These are phyloP conservation scores for Rhizoctonia solani DNA, from an alignment of 1,284 basidiomycete genomes.

Conservation along the genomic window DNA sequence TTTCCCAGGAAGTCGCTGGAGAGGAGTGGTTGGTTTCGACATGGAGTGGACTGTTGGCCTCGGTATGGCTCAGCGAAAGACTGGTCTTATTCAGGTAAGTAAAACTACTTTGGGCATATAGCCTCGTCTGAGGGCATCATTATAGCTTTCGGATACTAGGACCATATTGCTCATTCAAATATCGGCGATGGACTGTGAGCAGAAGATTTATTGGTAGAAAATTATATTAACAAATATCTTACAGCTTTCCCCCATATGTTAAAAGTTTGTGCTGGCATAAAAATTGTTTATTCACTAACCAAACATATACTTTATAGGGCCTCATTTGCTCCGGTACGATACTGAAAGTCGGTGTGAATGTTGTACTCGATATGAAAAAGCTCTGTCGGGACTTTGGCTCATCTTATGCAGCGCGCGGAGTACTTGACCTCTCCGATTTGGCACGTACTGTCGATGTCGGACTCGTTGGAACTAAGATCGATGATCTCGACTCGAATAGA, in stretches of 20 bases:
- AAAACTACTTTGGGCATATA: neutral
- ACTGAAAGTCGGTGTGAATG: conserved; percentile 37
- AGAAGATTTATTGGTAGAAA: neutral
- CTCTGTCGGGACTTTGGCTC: conserved; percentile 29
- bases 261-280: neutral
- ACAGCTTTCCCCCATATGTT: conserved; percentile 26
- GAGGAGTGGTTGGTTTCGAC: conserved; percentile 36
- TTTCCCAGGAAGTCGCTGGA: conserved; percentile 22
- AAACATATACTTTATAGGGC: neutral
- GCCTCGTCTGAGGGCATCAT: neutral
- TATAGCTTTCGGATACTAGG: conserved; percentile 32
- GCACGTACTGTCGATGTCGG: conserved; percentile 29
- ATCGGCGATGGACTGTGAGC: conserved; percentile 34
- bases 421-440: conserved; percentile 33
- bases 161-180: conserved; percentile 36
- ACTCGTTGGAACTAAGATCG: conserved; percentile 7
- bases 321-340: conserved; percentile 31
- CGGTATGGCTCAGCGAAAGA: conserved; percentile 2
- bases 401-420: conserved; percentile 16
- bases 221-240: neutral
- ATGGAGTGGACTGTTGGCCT: conserved; percentile 36
- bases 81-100: conserved; percentile 25
- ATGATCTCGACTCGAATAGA: conserved; percentile 9
- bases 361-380: conserved; percentile 26
- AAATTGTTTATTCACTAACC: neutral